Conservation (phyloP, 1,284 basidiomycete genomes). For the Vanrija sp. region DNA sequence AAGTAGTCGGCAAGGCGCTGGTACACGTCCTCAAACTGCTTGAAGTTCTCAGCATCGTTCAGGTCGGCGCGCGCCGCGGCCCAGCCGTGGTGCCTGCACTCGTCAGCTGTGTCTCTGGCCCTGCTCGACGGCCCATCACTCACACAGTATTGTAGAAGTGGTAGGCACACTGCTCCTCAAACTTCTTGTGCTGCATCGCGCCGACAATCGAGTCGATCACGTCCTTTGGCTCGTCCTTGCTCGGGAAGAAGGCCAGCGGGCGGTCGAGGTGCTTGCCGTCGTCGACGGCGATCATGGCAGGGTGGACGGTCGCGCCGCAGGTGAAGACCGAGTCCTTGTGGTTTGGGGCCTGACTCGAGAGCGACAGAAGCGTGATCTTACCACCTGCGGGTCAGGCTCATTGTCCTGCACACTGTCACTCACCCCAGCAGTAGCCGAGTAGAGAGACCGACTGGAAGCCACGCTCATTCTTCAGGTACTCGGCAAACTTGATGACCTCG, state of each 20-base stretch:
- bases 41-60: conserved; percentile 60
- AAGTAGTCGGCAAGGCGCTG: conserved; percentile 57
- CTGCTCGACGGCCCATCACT: conserved; percentile 3
- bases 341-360: conserved; percentile 10
- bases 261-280: conserved; percentile 36
- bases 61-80: conserved; percentile 67
- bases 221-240: conserved; percentile 38
- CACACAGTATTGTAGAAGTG: conserved; percentile 43
- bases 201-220: conserved; percentile 29
- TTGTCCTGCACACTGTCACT: neutral
- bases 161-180: conserved; percentile 24
- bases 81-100: conserved; percentile 63
- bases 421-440: conserved; percentile 45
- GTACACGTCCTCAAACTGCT: conserved; percentile 66
- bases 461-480: conserved; percentile 23
- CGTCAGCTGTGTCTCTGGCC: neutral
- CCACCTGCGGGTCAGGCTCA: conserved; percentile 28
- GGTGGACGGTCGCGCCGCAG: conserved; percentile 36
- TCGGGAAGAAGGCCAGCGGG: conserved; percentile 40
- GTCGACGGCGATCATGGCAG: conserved; percentile 38
- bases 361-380: conserved; percentile 33
- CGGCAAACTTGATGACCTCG: conserved; percentile 37
- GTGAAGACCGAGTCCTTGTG: conserved; percentile 18
- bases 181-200: conserved; percentile 25
- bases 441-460: conserved; percentile 30